Evolutionary conservation across 495 filamentous ascomycete species (phyloP).

Genomic region (Penicillium odoratum): DNA sequence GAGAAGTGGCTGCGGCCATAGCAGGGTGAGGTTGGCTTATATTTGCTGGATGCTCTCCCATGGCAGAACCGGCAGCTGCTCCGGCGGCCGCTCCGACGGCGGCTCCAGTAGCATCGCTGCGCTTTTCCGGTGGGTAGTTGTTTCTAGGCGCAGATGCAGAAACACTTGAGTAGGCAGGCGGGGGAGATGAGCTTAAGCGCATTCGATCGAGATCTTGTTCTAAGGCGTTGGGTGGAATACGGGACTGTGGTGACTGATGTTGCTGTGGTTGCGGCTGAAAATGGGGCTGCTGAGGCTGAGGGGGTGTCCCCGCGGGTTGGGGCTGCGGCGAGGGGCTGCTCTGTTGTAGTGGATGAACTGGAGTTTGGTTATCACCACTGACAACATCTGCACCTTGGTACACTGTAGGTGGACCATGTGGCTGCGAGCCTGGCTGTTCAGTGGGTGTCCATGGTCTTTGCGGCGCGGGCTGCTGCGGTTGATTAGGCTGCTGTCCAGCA

Average conservation of each 20-base stretch:
- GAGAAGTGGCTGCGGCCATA: constrained; percentile 19
- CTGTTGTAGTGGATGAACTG: constrained; percentile 32
- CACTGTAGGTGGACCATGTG: constrained; percentile 88
- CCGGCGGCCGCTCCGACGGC: constrained; percentile 21
- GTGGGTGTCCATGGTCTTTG: constrained; percentile 91
- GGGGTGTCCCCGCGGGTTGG: constrained; percentile 20
- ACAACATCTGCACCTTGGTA: constrained; percentile 79
- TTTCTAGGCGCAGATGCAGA: constrained; percentile 45
- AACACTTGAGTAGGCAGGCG: constrained; percentile 88
- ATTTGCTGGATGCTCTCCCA: constrained; percentile 28
- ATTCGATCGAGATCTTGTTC: constrained; percentile 88
- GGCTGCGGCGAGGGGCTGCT: constrained; percentile 14
- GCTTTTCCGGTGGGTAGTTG: constrained; percentile 80
- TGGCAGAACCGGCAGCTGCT: constrained; percentile 19
- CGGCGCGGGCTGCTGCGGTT: constrained; percentile 50
- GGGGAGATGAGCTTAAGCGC: constrained; percentile 79
- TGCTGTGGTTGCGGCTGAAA: constrained; percentile 18
- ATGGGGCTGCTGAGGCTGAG: constrained; percentile 18
- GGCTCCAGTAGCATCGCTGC: constrained; percentile 36
- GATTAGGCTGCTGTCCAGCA: constrained; percentile 49
- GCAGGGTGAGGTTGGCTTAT: constrained; percentile 35
- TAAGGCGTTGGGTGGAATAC: constrained; percentile 58
- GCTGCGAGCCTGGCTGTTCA: constrained; percentile 81
- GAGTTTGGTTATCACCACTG: constrained; percentile 31
- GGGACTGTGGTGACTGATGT: constrained; percentile 26